These are phyloP conservation scores for Henningerozyma blattae DNA, from an alignment of 805 yeast species.

Conservation along the genomic window DNA sequence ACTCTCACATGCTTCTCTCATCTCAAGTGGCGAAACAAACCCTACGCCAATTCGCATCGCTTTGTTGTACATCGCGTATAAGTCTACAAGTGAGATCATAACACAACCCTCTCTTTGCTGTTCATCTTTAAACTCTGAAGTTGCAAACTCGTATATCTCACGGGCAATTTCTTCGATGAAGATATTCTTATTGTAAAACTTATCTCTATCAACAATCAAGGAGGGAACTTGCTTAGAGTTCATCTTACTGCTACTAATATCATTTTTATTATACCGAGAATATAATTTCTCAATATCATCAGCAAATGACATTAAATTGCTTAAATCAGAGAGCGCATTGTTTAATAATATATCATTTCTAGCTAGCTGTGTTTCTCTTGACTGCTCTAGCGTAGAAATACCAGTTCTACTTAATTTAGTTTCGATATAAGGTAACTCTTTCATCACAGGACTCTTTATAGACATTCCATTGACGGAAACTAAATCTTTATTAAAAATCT, in stretches of 20 bases:
- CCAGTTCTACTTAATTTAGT: slow-evolving; percentile 38
- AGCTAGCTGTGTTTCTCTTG: slow-evolving; percentile 40
- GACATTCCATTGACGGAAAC: slow-evolving; percentile 22
- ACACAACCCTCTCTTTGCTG: slow-evolving; percentile 33
- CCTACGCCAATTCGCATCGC: slow-evolving; percentile 54
- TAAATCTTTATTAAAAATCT: slow-evolving; percentile 20
- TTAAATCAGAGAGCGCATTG: slow-evolving; percentile 64
- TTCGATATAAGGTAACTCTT: slow-evolving; percentile 9
- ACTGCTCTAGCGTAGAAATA: slow-evolving; percentile 54
- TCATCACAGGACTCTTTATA: slow-evolving; percentile 2
- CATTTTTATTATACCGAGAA: slow-evolving; percentile 16
- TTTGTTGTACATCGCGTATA: slow-evolving; percentile 53
- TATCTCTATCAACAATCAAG: slow-evolving; percentile 23
- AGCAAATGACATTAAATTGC: slow-evolving; percentile 67
- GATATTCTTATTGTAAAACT: slow-evolving; percentile 27
- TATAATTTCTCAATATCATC: slow-evolving; percentile 55
- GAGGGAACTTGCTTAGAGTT: slow-evolving; percentile 4
- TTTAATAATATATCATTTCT: slow-evolving; percentile 51
- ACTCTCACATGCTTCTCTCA: slow-evolving; percentile 45
- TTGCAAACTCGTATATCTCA: slow-evolving; percentile 60
- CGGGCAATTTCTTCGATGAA: slow-evolving; percentile 61
- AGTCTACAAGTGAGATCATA: slow-evolving; percentile 43
- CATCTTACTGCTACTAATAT: slow-evolving; percentile 1
- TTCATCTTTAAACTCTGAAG: slow-evolving; percentile 28
- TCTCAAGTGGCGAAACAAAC: slow-evolving; percentile 57